Conservation (phyloP, 1,284 basidiomycete species). For the Rhodotorula sp. region DNA sequence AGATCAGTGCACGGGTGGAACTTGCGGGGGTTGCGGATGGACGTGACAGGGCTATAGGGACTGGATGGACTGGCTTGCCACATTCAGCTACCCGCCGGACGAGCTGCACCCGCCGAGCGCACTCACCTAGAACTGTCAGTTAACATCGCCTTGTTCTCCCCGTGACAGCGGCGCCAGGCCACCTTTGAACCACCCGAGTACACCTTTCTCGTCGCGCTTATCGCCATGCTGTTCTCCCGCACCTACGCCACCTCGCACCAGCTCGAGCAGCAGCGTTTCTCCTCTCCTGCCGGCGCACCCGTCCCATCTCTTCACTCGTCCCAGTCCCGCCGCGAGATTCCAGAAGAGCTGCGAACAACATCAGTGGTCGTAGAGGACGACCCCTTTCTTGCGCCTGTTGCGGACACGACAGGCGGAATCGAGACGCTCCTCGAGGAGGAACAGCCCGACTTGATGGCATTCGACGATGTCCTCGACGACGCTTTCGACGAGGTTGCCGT, state of each 20-base stretch:
- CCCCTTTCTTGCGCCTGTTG: not conserved
- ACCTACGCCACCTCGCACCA: slow-evolving; percentile 10
- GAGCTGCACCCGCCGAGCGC: too few species aligned
- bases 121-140: not conserved
- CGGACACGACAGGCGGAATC: not conserved
- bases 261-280: slow-evolving; percentile 14
- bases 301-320: not conserved
- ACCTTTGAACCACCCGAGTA: not conserved
- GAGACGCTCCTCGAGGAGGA: not conserved
- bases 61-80: too few species aligned
- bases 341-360: slow-evolving; percentile 3
- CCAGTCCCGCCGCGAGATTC: slow-evolving; percentile 3
- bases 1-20: not conserved
- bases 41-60: too few species aligned
- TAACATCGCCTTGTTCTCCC: not conserved
- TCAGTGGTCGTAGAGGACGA: not conserved
- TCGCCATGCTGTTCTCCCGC: not conserved
- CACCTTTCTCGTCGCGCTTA: not conserved
- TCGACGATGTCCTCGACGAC: not conserved
- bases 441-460: not conserved
- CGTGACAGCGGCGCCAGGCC: not conserved
- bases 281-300: not conserved
- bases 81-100: too few species aligned
- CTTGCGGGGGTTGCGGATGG: too few species aligned
- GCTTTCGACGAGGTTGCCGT: not conserved